phyloP scores from a whole-genome alignment of 2,329 filamentous ascomycete species.

The Didymella sp. region DNA sequence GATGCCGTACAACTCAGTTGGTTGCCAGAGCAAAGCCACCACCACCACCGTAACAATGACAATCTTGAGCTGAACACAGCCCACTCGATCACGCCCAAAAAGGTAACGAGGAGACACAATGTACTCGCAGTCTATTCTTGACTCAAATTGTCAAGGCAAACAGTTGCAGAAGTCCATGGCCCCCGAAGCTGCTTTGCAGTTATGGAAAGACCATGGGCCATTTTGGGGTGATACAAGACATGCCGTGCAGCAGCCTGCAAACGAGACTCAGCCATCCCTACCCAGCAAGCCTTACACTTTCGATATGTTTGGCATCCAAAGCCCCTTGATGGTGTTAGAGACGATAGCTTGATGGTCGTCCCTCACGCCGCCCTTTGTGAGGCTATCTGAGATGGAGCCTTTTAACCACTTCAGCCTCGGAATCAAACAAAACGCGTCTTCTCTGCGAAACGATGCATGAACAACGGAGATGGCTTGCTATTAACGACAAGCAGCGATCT shows the following conservation, averaged over 20 bases:
- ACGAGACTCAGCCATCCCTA: not conserved
- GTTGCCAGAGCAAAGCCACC: constrained; percentile 9
- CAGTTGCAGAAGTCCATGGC: not conserved
- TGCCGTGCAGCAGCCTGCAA: not conserved
- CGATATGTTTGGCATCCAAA: not conserved
- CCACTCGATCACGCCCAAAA: not conserved
- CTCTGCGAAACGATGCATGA: constrained; percentile 14
- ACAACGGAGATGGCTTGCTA: constrained; percentile 14
- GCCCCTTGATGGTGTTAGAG: not conserved
- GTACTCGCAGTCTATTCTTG: not conserved
- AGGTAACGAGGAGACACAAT: not conserved
- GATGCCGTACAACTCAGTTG: constrained; percentile 13
- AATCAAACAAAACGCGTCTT: not conserved
- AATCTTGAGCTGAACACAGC: constrained; percentile 5
- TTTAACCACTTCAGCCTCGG: not conserved
- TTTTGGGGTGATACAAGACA: not conserved
- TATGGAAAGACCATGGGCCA: not conserved
- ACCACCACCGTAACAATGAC: not conserved
- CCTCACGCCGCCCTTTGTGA: not conserved
- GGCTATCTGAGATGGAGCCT: not conserved
- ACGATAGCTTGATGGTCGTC: not conserved
- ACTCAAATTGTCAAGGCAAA: not conserved
- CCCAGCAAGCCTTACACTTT: not conserved
- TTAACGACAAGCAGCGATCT: constrained; percentile 20
- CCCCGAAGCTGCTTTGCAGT: not conserved